Evolutionary conservation across 2,329 filamentous ascomycete species (phyloP).

Genomic region (Paraphaeosphaeria minitans): DNA sequence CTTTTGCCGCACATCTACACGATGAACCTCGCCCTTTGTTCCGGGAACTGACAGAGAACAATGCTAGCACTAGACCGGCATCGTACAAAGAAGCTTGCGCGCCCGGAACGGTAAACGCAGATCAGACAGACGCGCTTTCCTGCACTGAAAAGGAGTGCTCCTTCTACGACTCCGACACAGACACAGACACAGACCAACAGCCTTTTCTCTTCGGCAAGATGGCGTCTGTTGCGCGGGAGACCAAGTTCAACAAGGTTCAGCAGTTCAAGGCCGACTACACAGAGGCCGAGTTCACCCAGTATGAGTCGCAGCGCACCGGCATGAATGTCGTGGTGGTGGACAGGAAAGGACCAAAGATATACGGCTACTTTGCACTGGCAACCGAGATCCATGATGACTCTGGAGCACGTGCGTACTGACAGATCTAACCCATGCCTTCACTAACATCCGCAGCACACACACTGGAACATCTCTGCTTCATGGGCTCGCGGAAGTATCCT

Average conservation of each 20-base stretch:
- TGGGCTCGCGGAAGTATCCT: conserved; percentile 86
- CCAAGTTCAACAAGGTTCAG: conserved; percentile 81
- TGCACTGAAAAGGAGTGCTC: conserved; percentile 1
- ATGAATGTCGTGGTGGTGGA: conserved; percentile 94
- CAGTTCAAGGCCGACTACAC: conserved; percentile 90
- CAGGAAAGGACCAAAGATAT: conserved; percentile 90
- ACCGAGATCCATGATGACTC: conserved; percentile 99
- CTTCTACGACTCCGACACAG: conserved; percentile 2
- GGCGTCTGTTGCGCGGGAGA: conserved; percentile 45
- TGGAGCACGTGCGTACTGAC: conserved; percentile 66
- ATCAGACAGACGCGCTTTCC: not conserved
- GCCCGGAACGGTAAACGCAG: conserved; percentile 4
- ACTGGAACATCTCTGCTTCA: conserved; percentile 59
- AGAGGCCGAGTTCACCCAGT: conserved; percentile 85
- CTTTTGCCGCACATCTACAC: conserved; percentile 1
- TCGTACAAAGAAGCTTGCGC: conserved; percentile 28
- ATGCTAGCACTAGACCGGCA: conserved; percentile 35
- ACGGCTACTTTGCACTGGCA: conserved; percentile 91
- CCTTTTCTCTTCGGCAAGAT: conserved; percentile 27
- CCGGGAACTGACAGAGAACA: conserved; percentile 30
- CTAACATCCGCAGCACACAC: conserved; percentile 50
- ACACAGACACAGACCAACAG: conserved; percentile 11
- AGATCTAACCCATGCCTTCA: not conserved
- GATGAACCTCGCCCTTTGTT: not conserved
- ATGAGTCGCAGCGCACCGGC: conserved; percentile 92